Conservation (phyloP, 345 rosid genomes). For the Rhodamnia rubescens region DNA sequence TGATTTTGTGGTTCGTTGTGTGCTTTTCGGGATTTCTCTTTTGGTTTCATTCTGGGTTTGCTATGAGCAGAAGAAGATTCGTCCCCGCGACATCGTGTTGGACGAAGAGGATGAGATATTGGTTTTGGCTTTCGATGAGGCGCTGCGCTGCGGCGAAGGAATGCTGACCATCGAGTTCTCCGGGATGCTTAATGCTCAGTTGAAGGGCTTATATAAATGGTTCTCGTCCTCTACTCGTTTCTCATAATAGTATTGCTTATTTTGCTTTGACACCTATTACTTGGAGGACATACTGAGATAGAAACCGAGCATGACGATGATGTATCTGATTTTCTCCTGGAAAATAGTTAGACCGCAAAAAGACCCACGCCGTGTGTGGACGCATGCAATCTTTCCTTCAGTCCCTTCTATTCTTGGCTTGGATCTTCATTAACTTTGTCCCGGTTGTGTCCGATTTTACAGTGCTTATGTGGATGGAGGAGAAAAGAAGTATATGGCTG, state of each 20-base stretch:
- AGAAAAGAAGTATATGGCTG: slow-evolving; percentile 30
- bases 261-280: not conserved
- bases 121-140: slow-evolving; percentile 21
- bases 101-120: slow-evolving; percentile 29
- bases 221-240: not conserved
- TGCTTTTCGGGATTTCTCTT: not conserved
- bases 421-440: not conserved
- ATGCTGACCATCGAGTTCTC: slow-evolving; percentile 15
- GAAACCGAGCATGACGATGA: not conserved
- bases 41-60: not conserved
- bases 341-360: not conserved
- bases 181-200: slow-evolving; percentile 23
- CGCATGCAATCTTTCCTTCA: not conserved
- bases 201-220: slow-evolving; percentile 36
- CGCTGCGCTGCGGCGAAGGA: slow-evolving; percentile 20
- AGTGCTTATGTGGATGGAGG: slow-evolving; percentile 24
- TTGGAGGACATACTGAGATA: not conserved
- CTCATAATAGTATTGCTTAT: not conserved
- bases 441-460: not conserved
- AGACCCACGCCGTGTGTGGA: too few relatives aligned
- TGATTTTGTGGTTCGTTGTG: not conserved
- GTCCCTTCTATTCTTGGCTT: not conserved
- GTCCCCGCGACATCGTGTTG: slow-evolving; percentile 12
- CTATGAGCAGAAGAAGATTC: slow-evolving; percentile 1
- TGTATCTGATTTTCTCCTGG: not conserved